A percentile compares a stretch with the other conserved stretches of the same genome.
Conservation (phyloP, 1,284 basidiomycete species). For the Puccinia polysora region DNA sequence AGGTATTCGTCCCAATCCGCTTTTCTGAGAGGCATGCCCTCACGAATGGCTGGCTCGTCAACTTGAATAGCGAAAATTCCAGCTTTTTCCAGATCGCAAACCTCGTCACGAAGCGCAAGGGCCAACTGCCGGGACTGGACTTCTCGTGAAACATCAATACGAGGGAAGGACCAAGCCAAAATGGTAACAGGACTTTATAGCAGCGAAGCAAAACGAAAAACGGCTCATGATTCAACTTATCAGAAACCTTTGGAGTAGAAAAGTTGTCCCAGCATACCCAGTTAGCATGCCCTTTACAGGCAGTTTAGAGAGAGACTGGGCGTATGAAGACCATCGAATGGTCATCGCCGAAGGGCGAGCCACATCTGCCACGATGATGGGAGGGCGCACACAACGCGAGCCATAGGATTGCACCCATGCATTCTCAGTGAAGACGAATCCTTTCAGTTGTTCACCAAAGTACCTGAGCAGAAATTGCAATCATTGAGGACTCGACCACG, state of each 20-base stretch:
- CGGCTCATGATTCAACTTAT: neutral
- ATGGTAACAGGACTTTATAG: conserved; percentile 62
- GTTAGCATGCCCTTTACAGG: conserved; percentile 96
- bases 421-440: conserved; percentile 97
- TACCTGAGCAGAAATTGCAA: conserved; percentile 71
- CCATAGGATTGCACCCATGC: conserved; percentile 99
- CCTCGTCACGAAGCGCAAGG: conserved; percentile 96
- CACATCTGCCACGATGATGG: conserved; percentile 97
- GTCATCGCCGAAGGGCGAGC: conserved; percentile 91
- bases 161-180: conserved; percentile 99
- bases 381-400: conserved; percentile 90
- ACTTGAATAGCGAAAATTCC: conserved; percentile 98
- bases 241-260: neutral
- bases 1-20: conserved; percentile 92
- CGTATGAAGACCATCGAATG: conserved; percentile 93
- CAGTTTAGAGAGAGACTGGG: conserved; percentile 85
- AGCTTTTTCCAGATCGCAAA: conserved; percentile 92
- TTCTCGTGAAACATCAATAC: conserved; percentile 94
- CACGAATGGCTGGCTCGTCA: conserved; percentile 98
- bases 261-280: conserved; percentile 23
- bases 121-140: conserved; percentile 98
- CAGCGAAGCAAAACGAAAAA: neutral
- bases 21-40: conserved; percentile 88
- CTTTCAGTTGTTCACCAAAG: conserved; percentile 93
- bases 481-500: too few relatives aligned